These are phyloP conservation scores for Carpinus fangiana DNA, from an alignment of 306 rosid genomes.

Conservation along the genomic window DNA sequence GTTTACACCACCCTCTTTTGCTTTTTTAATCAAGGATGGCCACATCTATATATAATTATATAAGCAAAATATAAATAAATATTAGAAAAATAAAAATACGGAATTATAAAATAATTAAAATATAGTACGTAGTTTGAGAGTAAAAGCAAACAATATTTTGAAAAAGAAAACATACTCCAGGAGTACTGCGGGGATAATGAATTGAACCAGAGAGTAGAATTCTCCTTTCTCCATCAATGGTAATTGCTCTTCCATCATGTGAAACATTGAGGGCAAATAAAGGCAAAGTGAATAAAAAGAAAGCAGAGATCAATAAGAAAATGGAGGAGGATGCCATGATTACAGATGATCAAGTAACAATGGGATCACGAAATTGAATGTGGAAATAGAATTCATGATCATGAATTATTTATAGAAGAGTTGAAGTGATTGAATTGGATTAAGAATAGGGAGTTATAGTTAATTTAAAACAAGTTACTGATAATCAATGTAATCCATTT, in stretches of 20 bases:
- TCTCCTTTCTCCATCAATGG: conserved; percentile 28
- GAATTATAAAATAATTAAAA: too few species aligned
- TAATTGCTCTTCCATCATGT: conserved; percentile 35
- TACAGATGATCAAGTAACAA: neutral
- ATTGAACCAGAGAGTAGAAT: conserved; percentile 39
- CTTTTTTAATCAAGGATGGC: conserved; percentile 39
- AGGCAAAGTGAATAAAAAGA: neutral
- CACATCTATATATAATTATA: conserved; percentile 38
- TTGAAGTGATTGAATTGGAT: neutral
- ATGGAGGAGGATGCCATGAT: neutral
- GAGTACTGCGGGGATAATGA: conserved; percentile 46
- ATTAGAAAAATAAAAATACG: neutral
- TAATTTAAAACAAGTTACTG: neutral
- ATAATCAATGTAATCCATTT: neutral
- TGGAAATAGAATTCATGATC: too few species aligned
- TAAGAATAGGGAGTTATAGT: neutral
- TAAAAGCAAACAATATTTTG: too few species aligned
- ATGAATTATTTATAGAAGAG: neutral
- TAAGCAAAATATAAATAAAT: neutral
- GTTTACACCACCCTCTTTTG: conserved; percentile 47
- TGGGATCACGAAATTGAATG: too few species aligned
- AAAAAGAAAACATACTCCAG: conserved; percentile 12
- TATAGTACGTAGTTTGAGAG: too few species aligned
- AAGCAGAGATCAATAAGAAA: neutral
- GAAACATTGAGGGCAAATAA: conserved; percentile 15